phyloP scores from a whole-genome alignment of 2,329 filamentous ascomycete genomes.

The Tolypocladium paradoxum region DNA sequence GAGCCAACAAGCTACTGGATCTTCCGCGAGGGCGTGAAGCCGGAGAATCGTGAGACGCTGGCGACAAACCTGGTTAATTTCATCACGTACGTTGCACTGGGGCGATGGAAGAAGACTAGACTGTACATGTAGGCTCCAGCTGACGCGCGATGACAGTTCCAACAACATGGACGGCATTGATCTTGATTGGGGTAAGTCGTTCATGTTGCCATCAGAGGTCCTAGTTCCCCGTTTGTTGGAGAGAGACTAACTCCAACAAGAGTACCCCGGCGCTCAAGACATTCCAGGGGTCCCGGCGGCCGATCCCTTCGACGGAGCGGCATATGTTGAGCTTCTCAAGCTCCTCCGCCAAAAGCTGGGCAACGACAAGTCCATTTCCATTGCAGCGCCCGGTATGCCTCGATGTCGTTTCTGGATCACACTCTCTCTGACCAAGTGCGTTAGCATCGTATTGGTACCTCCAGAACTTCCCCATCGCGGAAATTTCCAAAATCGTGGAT shows the following conservation, averaged over 20 bases:
- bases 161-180: conserved; percentile 28
- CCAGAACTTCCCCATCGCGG: conserved; percentile 16
- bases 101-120: too few species aligned
- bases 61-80: too few species aligned
- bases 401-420: too few species aligned
- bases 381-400: conserved; percentile 14
- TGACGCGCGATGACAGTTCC: background rate
- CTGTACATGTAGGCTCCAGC: too few species aligned
- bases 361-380: conserved; percentile 14
- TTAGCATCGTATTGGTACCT: conserved; percentile 23
- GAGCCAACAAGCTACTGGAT: conserved; percentile 5
- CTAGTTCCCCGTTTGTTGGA: too few species aligned
- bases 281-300: conserved; percentile 19
- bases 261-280: conserved; percentile 19
- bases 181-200: conserved; percentile 24
- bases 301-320: background rate
- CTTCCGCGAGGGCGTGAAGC: conserved; percentile 9
- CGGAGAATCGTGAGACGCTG: conserved; percentile 20
- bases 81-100: too few species aligned
- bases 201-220: too few species aligned
- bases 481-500: conserved; percentile 14
- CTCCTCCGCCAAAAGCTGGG: conserved; percentile 1
- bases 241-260: too few species aligned
- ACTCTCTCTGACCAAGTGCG: too few species aligned
- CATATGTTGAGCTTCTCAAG: conserved; percentile 9